Evolutionary conservation across 2,329 filamentous ascomycete species (phyloP).

Genomic region (Tympanopsis confertula): DNA sequence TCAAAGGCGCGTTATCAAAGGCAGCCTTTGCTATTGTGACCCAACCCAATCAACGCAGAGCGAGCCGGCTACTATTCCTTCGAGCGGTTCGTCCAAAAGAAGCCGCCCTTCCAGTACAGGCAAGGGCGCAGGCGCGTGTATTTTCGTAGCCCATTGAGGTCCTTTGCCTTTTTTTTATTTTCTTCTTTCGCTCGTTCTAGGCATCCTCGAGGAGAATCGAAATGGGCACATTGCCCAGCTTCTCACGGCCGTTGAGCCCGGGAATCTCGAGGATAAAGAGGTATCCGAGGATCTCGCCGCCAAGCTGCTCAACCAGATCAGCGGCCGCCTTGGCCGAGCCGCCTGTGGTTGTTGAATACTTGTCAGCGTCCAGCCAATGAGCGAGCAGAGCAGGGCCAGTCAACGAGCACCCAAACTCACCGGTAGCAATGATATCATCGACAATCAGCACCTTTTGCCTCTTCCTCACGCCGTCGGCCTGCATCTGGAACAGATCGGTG

Average conservation of each 20-base stretch:
- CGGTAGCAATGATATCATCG: slow-evolving; percentile 68
- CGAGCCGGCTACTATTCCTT: too few relatives aligned
- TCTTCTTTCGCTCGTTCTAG: too few relatives aligned
- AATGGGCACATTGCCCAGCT: neutral
- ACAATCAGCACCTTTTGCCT: slow-evolving; percentile 61
- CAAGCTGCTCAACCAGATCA: neutral
- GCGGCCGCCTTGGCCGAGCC: neutral
- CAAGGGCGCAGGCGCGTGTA: too few relatives aligned
- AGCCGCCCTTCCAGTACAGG: too few relatives aligned
- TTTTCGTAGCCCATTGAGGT: too few relatives aligned
- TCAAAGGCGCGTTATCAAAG: too few relatives aligned
- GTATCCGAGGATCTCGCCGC: neutral
- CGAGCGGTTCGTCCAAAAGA: too few relatives aligned
- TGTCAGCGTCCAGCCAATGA: slow-evolving; percentile 1
- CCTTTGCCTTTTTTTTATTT: too few relatives aligned
- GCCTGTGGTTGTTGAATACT: neutral
- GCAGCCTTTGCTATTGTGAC: too few relatives aligned
- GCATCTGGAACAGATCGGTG: slow-evolving; percentile 63
- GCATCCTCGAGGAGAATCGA: neutral
- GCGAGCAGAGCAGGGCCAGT: neutral
- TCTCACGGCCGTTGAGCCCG: neutral
- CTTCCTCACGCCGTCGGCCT: slow-evolving; percentile 50
- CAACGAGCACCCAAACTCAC: slow-evolving; percentile 29
- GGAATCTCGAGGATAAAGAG: neutral
- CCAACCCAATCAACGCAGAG: too few relatives aligned